Conservation (phyloP, 2,329 filamentous ascomycete genomes). For the Pezicula radicicola region DNA sequence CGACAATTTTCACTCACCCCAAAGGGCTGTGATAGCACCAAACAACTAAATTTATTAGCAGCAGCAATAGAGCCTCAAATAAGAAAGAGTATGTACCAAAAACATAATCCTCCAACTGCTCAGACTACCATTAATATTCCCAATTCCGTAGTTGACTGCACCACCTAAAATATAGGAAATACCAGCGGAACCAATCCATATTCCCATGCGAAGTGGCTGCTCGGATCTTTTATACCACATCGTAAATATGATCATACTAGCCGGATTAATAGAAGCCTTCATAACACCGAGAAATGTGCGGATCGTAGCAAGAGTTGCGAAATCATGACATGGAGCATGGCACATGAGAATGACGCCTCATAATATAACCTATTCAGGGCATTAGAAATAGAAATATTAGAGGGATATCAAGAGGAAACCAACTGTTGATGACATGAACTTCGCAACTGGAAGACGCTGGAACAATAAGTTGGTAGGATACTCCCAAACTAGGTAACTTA, state of each 20-base stretch:
- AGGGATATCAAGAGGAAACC: not conserved
- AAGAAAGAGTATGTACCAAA: conserved; percentile 25
- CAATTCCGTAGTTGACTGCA: conserved; percentile 54
- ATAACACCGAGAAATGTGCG: conserved; percentile 36
- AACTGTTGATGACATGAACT: conserved; percentile 20
- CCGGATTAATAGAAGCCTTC: conserved; percentile 28
- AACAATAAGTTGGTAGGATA: conserved; percentile 24
- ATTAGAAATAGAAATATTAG: not conserved
- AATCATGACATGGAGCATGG: conserved; percentile 24
- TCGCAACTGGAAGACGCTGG: conserved; percentile 29
- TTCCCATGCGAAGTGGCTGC: conserved; percentile 50
- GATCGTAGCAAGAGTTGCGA: conserved; percentile 26
- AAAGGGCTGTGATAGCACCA: conserved; percentile 42
- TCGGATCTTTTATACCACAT: conserved; percentile 60
- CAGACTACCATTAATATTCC: conserved; percentile 44
- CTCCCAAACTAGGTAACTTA: conserved; percentile 29
- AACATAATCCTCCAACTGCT: conserved; percentile 40
- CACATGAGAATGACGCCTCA: conserved; percentile 45
- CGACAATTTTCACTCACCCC: conserved; percentile 23
- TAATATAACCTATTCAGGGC: not conserved
- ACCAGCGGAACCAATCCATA: conserved; percentile 48
- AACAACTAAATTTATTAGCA: conserved; percentile 29
- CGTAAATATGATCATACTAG: conserved; percentile 51
- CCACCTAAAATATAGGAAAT: conserved; percentile 38
- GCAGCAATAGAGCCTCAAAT: no score